Evolutionary conservation across 768 basidiomycete genomes (phyloP), one percentile per base, ranked within the genome.

Genomic region (Mycena sanguinolenta): DNA sequence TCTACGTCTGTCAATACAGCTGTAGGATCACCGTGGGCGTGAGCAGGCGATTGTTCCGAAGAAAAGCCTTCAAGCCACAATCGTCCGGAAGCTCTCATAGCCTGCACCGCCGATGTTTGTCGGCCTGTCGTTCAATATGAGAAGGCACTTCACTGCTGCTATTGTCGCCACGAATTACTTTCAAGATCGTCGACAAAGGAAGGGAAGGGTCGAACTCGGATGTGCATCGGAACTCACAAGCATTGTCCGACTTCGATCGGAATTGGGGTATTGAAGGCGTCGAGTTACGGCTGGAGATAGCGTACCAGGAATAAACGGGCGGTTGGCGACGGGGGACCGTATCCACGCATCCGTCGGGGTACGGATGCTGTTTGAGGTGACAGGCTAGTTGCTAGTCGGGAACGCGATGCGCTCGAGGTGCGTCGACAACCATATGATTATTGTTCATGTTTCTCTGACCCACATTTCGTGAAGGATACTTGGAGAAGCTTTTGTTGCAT

Each of bases 1-100:
- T 46, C 44, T n/a, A 39, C 13, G 53, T 19, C 67, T 28, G 54
- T 23, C 58, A 36, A 30, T 53, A 19, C 58, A 61, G 27, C 65
- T 25, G 46, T 49, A n/a, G 13, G 36, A 19, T 10, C 17, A 50
- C 44, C 28, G 42, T 36, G 25, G 19, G 49, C 16, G 36, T 13
- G 17, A n/a, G 28, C 46, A 14, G 23, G 28, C 44, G 34, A 19
- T 58, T 58, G 55, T 59, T 69, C 68, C 68, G 68, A 69, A 58
- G 61, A 58, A 69, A 63, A 49, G 9, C 66, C 68, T 36, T 7
- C 54, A 21, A 2, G 5, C 39, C 49, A 4, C 17, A 49, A 49
- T 10, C 27, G 19, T 46, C 39, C 58, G 42, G 42, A 42, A 39
- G 25, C 9, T 59, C 28, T 38, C 58, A 58, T 28, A 17, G 3